Evolutionary conservation across 208 protist species (phyloP).

Genomic region (Leptomonas pyrrhocoris): DNA sequence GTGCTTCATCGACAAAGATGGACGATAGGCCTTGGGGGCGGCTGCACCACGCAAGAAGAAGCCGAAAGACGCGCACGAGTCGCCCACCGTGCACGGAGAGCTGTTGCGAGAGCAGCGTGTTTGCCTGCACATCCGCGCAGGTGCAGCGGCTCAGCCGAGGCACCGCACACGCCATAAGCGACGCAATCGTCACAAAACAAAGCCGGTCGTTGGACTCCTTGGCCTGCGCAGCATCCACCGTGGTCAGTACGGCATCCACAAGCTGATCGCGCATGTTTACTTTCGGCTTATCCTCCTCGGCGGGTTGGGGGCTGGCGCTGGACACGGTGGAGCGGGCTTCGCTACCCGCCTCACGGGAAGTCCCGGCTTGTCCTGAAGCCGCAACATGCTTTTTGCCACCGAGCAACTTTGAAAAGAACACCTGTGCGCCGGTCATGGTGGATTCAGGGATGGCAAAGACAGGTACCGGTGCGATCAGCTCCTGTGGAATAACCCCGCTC

Average conservation of each 20-base stretch:
- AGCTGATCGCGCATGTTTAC: conserved; percentile 57
- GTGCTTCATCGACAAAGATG: conserved; percentile 51
- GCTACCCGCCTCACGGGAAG: neutral
- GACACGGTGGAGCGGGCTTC: neutral
- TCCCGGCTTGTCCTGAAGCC: neutral
- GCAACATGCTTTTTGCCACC: conserved; percentile 23
- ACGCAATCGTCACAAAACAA: conserved; percentile 59
- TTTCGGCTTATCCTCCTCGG: conserved; percentile 17
- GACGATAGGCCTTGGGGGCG: conserved; percentile 36
- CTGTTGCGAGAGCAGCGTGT: conserved; percentile 34
- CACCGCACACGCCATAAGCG: conserved; percentile 60
- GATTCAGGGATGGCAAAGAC: conserved; percentile 40
- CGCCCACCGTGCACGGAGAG: conserved; percentile 49
- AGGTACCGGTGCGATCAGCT: conserved; percentile 33
- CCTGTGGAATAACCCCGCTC: conserved; percentile 56
- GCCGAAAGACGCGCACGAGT: conserved; percentile 48
- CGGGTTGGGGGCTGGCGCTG: neutral
- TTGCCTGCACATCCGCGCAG: conserved; percentile 19
- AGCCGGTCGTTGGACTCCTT: conserved; percentile 64
- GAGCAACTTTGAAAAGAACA: conserved; percentile 72
- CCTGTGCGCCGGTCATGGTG: conserved; percentile 37
- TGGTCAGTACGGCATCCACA: conserved; percentile 65
- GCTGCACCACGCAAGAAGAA: conserved; percentile 57
- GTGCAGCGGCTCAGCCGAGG: conserved; percentile 42
- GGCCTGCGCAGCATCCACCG: conserved; percentile 33